Evolutionary conservation across 2,329 filamentous ascomycete genomes (phyloP).

Genomic region (Aspergillus luchuensis): DNA sequence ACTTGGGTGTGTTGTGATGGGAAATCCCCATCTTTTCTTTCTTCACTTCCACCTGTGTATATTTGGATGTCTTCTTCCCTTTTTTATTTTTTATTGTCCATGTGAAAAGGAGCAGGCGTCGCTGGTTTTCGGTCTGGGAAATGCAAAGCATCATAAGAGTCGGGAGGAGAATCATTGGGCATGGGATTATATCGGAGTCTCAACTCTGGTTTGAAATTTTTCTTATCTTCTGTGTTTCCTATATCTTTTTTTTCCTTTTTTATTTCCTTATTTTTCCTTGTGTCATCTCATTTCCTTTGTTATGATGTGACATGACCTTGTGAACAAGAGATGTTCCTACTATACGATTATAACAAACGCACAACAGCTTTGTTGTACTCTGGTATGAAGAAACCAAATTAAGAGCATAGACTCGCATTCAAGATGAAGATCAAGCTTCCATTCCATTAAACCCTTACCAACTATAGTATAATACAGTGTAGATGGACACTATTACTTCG

Average conservation of each 20-base stretch:
- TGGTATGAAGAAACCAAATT: background rate
- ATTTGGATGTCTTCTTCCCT: constrained; percentile 2
- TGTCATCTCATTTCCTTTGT: constrained; percentile 20
- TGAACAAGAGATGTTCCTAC: constrained; percentile 4
- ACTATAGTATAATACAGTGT: no score
- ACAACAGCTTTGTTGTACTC: background rate
- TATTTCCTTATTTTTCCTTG: constrained; percentile 14
- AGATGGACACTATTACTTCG: no score
- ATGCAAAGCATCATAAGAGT: constrained; percentile 2
- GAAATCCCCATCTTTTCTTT: constrained; percentile 5
- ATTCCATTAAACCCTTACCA: no score
- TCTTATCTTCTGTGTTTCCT: constrained; percentile 5
- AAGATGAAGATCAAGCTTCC: no score
- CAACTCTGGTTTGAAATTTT: constrained; percentile 1
- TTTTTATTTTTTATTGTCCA: constrained; percentile 5
- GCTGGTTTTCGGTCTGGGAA: constrained; percentile 4
- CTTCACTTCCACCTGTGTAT: constrained; percentile 8
- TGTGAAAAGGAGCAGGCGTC: constrained; percentile 13
- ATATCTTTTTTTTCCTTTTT: background rate
- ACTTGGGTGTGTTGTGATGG: constrained; percentile 7
- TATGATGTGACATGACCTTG: constrained; percentile 19
- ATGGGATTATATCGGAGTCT: background rate
- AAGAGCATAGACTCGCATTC: background rate
- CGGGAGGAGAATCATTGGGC: background rate
- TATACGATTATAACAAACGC: background rate